These are phyloP conservation scores for Hemileia vastatrix DNA, from an alignment of 1,284 basidiomycete species.

Conservation along the genomic window DNA sequence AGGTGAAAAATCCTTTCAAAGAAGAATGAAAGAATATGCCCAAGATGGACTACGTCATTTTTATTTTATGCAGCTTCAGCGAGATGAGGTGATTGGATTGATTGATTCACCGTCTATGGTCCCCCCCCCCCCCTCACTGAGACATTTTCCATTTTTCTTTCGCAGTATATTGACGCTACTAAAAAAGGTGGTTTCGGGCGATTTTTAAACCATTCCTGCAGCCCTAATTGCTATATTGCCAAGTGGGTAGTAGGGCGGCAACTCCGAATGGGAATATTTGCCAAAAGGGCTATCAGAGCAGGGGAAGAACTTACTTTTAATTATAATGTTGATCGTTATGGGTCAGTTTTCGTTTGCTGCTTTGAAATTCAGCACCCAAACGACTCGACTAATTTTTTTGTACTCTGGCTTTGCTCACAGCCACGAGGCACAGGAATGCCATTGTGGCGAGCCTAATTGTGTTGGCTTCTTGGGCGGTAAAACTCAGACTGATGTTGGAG, in stretches of 20 bases:
- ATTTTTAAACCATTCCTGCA: slow-evolving; percentile 97
- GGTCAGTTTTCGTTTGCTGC: slow-evolving; percentile 53
- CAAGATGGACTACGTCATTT: slow-evolving; percentile 91
- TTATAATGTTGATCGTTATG: slow-evolving; percentile 98
- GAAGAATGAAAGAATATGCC: slow-evolving; percentile 87
- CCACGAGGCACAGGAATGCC: slow-evolving; percentile 89
- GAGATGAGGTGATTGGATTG: slow-evolving; percentile 66
- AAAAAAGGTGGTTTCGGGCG: slow-evolving; percentile 92
- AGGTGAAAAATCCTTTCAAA: slow-evolving; percentile 72
- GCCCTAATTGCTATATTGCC: slow-evolving; percentile 96
- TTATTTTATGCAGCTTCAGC: slow-evolving; percentile 99
- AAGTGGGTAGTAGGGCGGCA: slow-evolving; percentile 92
- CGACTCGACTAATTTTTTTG: not conserved
- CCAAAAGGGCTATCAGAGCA: slow-evolving; percentile 67
- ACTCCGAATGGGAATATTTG: slow-evolving; percentile 97
- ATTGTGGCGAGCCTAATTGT: slow-evolving; percentile 92
- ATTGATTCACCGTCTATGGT: no score
- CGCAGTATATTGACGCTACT: slow-evolving; percentile 91
- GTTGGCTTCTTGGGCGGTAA: slow-evolving; percentile 95
- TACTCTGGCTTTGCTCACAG: slow-evolving; percentile 48
- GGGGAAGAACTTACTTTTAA: slow-evolving; percentile 97
- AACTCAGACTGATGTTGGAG: slow-evolving; percentile 87
- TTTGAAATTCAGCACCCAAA: not conserved
- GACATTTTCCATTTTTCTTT: not conserved
- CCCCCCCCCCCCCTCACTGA: slow-evolving; percentile 8